Evolutionary conservation across 2,329 filamentous ascomycete genomes (phyloP), one percentile per base, ranked within the genome.

Genomic region (Aureobasidium subglaciale): DNA sequence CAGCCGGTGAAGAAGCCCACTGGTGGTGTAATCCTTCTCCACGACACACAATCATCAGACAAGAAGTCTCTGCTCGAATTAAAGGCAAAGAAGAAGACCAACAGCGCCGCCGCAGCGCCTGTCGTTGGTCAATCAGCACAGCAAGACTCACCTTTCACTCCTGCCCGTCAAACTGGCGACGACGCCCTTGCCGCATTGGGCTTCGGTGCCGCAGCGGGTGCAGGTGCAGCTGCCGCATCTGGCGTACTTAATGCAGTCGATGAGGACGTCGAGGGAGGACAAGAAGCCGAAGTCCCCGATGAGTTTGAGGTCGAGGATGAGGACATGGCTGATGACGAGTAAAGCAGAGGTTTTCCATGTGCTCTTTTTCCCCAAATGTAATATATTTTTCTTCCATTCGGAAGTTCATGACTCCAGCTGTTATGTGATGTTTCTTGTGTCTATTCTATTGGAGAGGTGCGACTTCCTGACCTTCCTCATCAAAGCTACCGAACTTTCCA

Each of bases 1-100:
- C 89, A 88, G 78, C 92, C 93, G 32, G 91, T 97, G 60, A 89
- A 88, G 76, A 85, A 95, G 87, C 89, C 92, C 60, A 97, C 92
- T 38, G 92, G 93, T 62, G 93, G 93, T 62, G 90, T 95, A 34
- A 84, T 97, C 30, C 80, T 99, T n/a, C 83, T 99, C 20, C 79
- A 88, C 56, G 93, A 99, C 69, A 90, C 85, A 13, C 81, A 86
- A 61, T 87, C 90, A 0, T 81, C 84, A 1, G 87, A 95, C 69
- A 73, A 84, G 45, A 95, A 95, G 70, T 77, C 84, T 16, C 79
- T 93, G 7, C 81, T 99, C 45, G 93, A 97, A 70, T 84, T 97
- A 71, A 96, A 95, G 76, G 82, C 95, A 38, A 93, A 91, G 79
- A 96, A 95, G 67, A 73, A 79, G 60, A 68, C 73, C 6, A 72